phyloP scores from a whole-genome alignment of 1,284 basidiomycete species.

The Pseudomicrostroma phylloplanum region DNA sequence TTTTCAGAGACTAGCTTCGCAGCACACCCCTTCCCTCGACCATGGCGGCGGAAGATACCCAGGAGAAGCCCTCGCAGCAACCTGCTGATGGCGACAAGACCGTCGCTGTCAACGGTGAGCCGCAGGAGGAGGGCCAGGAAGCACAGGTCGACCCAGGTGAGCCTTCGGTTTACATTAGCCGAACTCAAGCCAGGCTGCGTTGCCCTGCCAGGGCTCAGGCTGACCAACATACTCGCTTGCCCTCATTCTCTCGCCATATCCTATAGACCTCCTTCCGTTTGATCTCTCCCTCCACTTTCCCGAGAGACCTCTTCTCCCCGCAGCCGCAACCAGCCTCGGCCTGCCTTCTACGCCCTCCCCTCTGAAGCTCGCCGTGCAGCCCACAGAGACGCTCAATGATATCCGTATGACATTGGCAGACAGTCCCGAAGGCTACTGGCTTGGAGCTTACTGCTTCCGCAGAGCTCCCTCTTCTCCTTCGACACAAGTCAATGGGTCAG shows the following conservation, averaged over 20 bases:
- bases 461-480: slow-evolving; percentile 14
- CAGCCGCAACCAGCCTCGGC: slow-evolving; percentile 27
- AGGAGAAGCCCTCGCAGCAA: too few relatives aligned
- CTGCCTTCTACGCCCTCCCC: slow-evolving; percentile 45
- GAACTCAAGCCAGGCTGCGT: too few relatives aligned
- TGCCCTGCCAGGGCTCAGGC: too few relatives aligned
- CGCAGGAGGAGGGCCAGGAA: too few relatives aligned
- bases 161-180: too few relatives aligned
- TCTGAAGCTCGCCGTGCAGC: slow-evolving; percentile 43
- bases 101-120: too few relatives aligned
- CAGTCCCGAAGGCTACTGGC: slow-evolving; percentile 50
- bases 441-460: slow-evolving; percentile 47
- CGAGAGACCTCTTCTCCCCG: slow-evolving; percentile 41
- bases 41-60: too few relatives aligned
- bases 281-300: slow-evolving; percentile 46
- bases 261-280: slow-evolving; percentile 32
- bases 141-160: too few relatives aligned
- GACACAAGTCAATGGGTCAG: slow-evolving; percentile 16
- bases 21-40: too few relatives aligned
- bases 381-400: slow-evolving; percentile 48
- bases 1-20: too few relatives aligned
- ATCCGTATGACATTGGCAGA: slow-evolving; percentile 46
- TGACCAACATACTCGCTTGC: not conserved
- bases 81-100: too few relatives aligned
- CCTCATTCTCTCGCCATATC: not conserved